These are phyloP conservation scores for Nothophaeocryptopus gaeumannii DNA, from an alignment of 2,329 filamentous ascomycete species.

Conservation along the genomic window DNA sequence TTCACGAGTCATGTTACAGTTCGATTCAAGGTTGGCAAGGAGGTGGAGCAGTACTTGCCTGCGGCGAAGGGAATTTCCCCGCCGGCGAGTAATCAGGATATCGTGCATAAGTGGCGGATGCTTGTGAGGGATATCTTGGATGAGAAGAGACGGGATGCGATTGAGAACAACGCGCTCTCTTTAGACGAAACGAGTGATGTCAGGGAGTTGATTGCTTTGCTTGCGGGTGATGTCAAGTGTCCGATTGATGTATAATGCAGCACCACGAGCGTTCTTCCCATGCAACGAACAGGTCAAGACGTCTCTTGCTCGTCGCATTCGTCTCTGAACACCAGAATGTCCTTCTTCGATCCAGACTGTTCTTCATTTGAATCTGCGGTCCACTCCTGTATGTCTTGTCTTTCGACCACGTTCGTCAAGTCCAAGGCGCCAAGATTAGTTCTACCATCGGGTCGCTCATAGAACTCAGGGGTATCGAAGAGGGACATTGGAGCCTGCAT, in stretches of 20 bases:
- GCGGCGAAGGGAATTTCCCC: constrained; percentile 8
- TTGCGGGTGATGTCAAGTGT: constrained; percentile 9
- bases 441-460: too few species aligned
- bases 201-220: not conserved
- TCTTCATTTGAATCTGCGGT: too few species aligned
- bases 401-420: too few species aligned
- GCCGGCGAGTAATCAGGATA: constrained; percentile 9
- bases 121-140: constrained; percentile 8
- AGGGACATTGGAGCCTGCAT: too few species aligned
- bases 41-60: not conserved
- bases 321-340: too few species aligned
- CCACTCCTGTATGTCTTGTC: too few species aligned
- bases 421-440: too few species aligned
- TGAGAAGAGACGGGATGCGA: constrained; percentile 5
- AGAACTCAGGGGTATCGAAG: too few species aligned
- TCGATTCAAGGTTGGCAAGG: constrained; percentile 2
- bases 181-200: constrained; percentile 2
- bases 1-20: constrained; percentile 7
- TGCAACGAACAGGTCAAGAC: too few species aligned
- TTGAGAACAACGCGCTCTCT: constrained; percentile 4
- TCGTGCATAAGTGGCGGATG: constrained; percentile 12
- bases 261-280: too few species aligned
- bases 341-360: too few species aligned
- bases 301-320: too few species aligned
- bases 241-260: constrained; percentile 9